These are phyloP conservation scores for Capsicum baccatum DNA, from an alignment of 257 asterid species.

Conservation along the genomic window DNA sequence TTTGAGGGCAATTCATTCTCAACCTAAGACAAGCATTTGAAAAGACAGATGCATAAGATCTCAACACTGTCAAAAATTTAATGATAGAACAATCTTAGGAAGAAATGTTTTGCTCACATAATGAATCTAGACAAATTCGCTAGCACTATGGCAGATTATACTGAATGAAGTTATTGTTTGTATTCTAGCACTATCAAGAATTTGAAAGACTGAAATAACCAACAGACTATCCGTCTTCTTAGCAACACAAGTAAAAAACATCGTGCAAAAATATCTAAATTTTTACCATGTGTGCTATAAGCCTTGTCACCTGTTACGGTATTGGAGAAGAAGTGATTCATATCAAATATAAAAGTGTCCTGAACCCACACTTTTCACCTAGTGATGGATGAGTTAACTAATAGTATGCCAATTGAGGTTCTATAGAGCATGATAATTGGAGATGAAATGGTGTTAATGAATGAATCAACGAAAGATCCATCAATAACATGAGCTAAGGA, in stretches of 20 bases:
- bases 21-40: conserved; percentile 62
- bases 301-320: conserved; percentile 4
- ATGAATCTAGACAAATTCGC: background rate
- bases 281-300: background rate
- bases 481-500: conserved; percentile 20
- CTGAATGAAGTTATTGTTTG: background rate
- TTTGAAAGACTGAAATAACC: background rate
- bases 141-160: conserved; percentile 7
- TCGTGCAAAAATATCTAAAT: background rate
- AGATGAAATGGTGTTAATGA: conserved; percentile 1
- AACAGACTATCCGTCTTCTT: background rate
- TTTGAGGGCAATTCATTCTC: conserved; percentile 92
- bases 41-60: conserved; percentile 31
- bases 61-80: background rate
- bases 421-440: background rate
- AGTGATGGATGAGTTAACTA: conserved; percentile 28
- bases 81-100: background rate
- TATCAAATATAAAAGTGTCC: background rate
- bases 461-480: background rate
- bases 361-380: background rate
- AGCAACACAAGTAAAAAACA: background rate
- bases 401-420: conserved; percentile 8
- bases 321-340: conserved; percentile 8
- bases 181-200: conserved; percentile 16
- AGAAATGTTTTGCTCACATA: background rate